These are phyloP conservation scores for Termitomyces sp. DNA, from an alignment of 768 basidiomycete species.

Conservation along the genomic window DNA sequence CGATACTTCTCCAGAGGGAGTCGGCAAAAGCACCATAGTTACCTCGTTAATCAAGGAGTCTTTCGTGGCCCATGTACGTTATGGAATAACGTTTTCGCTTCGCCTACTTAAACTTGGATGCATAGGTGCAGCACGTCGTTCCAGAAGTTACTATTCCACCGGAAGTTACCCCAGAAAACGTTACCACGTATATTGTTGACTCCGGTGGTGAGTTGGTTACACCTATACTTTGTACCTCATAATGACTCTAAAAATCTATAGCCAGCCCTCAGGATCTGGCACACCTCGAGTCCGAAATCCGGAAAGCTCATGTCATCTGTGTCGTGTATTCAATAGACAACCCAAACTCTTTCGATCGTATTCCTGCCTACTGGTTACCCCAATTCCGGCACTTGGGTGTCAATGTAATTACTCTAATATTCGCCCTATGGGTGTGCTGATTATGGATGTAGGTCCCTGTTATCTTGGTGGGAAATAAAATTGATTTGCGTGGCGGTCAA, in stretches of 20 bases:
- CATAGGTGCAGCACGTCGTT: conserved; percentile 87
- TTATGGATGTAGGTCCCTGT: conserved; percentile 71
- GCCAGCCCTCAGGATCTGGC: conserved; percentile 81
- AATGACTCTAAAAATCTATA: conserved; percentile 24
- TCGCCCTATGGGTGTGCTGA: not conserved
- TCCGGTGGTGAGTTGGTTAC: conserved; percentile 71
- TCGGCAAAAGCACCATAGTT: conserved; percentile 97
- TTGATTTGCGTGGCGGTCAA: conserved; percentile 88
- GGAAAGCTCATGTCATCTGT: conserved; percentile 97
- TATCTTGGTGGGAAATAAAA: conserved; percentile 97
- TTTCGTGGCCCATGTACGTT: conserved; percentile 77
- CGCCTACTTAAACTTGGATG: conserved; percentile 3
- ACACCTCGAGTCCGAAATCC: conserved; percentile 91
- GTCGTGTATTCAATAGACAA: conserved; percentile 97
- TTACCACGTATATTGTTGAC: conserved; percentile 97
- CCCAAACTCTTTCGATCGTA: conserved; percentile 92
- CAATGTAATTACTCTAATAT: conserved; percentile 52
- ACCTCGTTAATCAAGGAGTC: conserved; percentile 96
- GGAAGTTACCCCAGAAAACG: conserved; percentile 95
- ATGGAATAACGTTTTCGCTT: not conserved
- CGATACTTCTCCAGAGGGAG: conserved; percentile 61
- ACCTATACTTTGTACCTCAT: not conserved
- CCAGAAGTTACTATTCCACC: conserved; percentile 98
- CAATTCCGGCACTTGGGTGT: conserved; percentile 92
- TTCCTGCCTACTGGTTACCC: conserved; percentile 97